Evolutionary conservation across 768 basidiomycete genomes (phyloP), one percentile per base, ranked within the genome.

Genomic region (Tricholoma furcatifolium): DNA sequence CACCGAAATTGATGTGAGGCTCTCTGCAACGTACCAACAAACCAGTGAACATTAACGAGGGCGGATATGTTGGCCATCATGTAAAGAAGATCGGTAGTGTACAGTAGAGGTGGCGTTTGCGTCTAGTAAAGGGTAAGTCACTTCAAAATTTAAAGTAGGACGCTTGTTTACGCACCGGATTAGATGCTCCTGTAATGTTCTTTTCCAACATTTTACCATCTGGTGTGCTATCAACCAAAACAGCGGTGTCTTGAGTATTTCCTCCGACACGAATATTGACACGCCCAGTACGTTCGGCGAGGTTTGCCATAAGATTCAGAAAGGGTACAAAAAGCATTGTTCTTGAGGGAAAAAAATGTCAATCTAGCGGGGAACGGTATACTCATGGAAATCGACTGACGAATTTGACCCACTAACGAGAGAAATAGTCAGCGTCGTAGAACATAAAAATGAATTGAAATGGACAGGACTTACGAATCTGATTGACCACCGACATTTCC

Each of bases 281-380:
- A 1, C 67, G 61, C 2, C 88, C 88, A 3, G 80, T 79, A 23
- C 91, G 77, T 58, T 80, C 74, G 43, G 73, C 74, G n/a, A 93
- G 71, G 56, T 88, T 87, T 4, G 81, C 75, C 75, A 93, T 81
- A 27, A 91, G 73, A 63, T 93, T 92, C n/a, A 91, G 77, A 70
- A 91, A 90, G 0, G 84, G 78, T 35, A 85, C 76, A 43, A 79
- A 74, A 15, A 83, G 60, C 21, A 75, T 65, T 2, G 77, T 70
- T 17, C 78, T 81, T 30, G 2, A 15, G 8, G 8, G 34, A 41
- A 27, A 12, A 11, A 35, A 23, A 14, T 6, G 11, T 49, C 12
- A 20, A 15, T 20, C 21, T 17, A 14, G 8, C 18, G 27, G 24
- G 3, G 21, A 4, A 39, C 31, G 24, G n/a, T n/a, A 8, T 18